Base-by-base conservation (phyloP, 225 moss, liverwort and hornwort species). In the Pleurozium schreberi region DNA sequence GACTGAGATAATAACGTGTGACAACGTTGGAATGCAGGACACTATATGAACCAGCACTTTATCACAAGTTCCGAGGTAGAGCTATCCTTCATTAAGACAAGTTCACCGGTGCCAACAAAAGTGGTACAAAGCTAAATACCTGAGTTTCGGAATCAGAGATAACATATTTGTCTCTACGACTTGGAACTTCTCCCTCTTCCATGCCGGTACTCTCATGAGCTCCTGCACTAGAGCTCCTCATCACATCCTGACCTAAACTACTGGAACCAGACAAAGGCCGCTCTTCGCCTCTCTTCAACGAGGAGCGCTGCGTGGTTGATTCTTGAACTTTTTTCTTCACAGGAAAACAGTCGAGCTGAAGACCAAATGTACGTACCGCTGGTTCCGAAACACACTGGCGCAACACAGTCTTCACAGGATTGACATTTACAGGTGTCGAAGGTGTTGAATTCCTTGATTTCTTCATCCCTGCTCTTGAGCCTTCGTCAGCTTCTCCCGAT, bases 71-170 rank as follows among this genome's bases (percentile, higher is more conserved):
- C 50, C 34, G 38, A 85, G 34, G 18, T 47, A 77, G n/a, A 82
- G 58, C 17, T 82, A 84, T 60, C 58, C 74, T 75, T 81, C 64
- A 42, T 38, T 57, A 38, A 61, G 34, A 64, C 69, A 34, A 52
- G n/a, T n/a, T n/a, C 42, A 64, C 55, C 49, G 42, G 31, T 64
- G 66, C 71, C 77, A 85, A 64, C 23, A 47, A 65, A 69, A 42
- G 87, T 67, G 31, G 62, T 33, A 79, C 61, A n/a, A 57, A 19
- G 61, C 42, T 43, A 73, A 85, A 79, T 84, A 93, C 93, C 93
- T 93, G 89, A 67, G 92, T 92, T 6, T 90, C 89, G 9, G 84
- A 89, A 90, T 88, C 90, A 61, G 87, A 86, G 23, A 80, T 8
- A 14, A 28, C 52, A 38, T 38, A 38, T 25, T 55, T 25, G 25